Percentiles rank a stretch among this genome's conserved stretches.
These are phyloP conservation scores for Candida lessepsii DNA, from an alignment of 805 yeast species.

Conservation along the genomic window DNA sequence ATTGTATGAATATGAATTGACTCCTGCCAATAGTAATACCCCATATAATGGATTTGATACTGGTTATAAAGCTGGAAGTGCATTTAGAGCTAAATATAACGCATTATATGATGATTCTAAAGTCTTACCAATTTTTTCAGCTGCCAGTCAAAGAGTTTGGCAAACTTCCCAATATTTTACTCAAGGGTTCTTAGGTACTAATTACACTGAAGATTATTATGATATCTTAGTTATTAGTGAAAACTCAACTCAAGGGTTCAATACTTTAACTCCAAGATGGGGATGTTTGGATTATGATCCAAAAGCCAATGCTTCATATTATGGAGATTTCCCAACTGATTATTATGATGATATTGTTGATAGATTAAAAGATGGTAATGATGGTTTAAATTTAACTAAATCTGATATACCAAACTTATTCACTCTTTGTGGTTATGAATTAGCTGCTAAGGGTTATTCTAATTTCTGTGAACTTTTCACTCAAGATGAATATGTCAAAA, in stretches of 20 bases:
- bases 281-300: slow-evolving; percentile 40
- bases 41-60: slow-evolving; percentile 54
- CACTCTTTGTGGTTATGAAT: slow-evolving; percentile 70
- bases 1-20: slow-evolving; percentile 50
- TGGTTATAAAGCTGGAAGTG: slow-evolving; percentile 48
- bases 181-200: slow-evolving; percentile 55
- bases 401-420: slow-evolving; percentile 55
- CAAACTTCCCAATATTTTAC: slow-evolving; percentile 57
- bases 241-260: slow-evolving; percentile 48
- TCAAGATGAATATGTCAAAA: slow-evolving; percentile 61
- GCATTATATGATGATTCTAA: slow-evolving; percentile 39
- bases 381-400: slow-evolving; percentile 50
- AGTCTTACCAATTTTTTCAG: slow-evolving; percentile 50
- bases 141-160: slow-evolving; percentile 54
- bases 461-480: slow-evolving; percentile 68
- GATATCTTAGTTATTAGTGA: slow-evolving; percentile 48
- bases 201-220: slow-evolving; percentile 28
- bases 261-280: slow-evolving; percentile 55
- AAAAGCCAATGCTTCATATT: slow-evolving; percentile 23
- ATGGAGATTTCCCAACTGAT: slow-evolving; percentile 29
- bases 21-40: slow-evolving; percentile 39
- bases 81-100: slow-evolving; percentile 49
- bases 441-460: slow-evolving; percentile 67
- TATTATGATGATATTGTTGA: slow-evolving; percentile 54
- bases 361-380: slow-evolving; percentile 56